Evolutionary conservation across 2,329 filamentous ascomycete species (phyloP).

Genomic region (Penicillium sp.): DNA sequence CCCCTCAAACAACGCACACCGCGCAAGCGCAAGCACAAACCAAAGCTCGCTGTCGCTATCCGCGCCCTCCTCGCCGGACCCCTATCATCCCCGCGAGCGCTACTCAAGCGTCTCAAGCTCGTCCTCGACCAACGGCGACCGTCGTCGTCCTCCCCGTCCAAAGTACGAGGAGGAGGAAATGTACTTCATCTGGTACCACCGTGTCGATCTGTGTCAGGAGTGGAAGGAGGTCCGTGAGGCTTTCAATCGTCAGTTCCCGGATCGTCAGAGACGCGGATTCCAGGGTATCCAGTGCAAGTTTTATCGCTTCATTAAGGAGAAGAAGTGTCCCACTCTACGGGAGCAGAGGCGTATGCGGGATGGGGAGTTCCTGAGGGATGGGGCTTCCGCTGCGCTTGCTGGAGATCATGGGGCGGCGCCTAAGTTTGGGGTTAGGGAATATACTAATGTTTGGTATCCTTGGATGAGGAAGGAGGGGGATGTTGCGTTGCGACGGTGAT

Average conservation of each 20-base stretch:
- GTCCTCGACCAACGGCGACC: slow-evolving; percentile 36
- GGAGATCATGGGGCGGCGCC: slow-evolving; percentile 12
- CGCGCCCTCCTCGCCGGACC: slow-evolving; percentile 32
- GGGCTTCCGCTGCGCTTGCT: slow-evolving; percentile 16
- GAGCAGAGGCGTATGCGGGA: slow-evolving; percentile 43
- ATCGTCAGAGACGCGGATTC: slow-evolving; percentile 40
- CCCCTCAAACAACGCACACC: not conserved
- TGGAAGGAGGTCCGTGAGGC: slow-evolving; percentile 47
- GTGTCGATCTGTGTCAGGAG: slow-evolving; percentile 46
- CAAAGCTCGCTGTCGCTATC: not conserved
- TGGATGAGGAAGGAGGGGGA: slow-evolving; percentile 40
- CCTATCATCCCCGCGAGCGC: slow-evolving; percentile 38
- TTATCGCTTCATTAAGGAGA: slow-evolving; percentile 49
- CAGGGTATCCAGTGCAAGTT: slow-evolving; percentile 52
- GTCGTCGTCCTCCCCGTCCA: slow-evolving; percentile 43
- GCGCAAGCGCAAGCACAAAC: slow-evolving; percentile 11
- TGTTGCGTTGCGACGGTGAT: not conserved
- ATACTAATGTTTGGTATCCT: slow-evolving; percentile 41
- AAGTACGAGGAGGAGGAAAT: slow-evolving; percentile 49
- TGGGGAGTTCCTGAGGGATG: slow-evolving; percentile 40
- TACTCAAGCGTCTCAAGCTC: slow-evolving; percentile 44
- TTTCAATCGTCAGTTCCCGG: slow-evolving; percentile 46
- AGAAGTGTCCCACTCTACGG: slow-evolving; percentile 45
- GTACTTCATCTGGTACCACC: slow-evolving; percentile 52
- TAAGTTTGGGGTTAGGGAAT: slow-evolving; percentile 22